Conservation (phyloP, 23 red algal species). For the Gracilaria domingensis region DNA sequence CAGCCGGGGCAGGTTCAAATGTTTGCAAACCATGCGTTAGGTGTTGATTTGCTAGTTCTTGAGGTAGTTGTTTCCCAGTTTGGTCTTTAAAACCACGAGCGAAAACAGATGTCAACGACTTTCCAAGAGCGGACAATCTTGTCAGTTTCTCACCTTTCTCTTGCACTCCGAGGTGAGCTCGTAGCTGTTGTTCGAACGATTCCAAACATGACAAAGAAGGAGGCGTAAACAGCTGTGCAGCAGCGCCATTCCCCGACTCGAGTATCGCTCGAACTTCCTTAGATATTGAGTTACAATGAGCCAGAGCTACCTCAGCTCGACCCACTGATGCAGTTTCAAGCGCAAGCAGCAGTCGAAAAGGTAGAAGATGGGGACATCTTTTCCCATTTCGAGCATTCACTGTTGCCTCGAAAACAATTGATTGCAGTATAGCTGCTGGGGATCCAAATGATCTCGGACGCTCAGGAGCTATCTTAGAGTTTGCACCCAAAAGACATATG, state of each 20-base stretch:
- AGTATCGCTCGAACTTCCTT: conserved; percentile 36
- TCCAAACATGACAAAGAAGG: conserved; percentile 52
- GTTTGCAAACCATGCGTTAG: neutral
- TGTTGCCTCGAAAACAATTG: conserved; percentile 48
- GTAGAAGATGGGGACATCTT: conserved; percentile 51
- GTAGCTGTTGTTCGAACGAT: conserved; percentile 51
- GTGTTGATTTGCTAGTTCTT: neutral
- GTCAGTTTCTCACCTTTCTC: conserved; percentile 7
- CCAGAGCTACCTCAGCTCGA: conserved; percentile 48
- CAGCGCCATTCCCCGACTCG: conserved; percentile 32
- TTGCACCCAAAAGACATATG: conserved; percentile 32
- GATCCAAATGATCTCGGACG: conserved; percentile 58
- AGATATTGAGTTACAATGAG: conserved; percentile 51
- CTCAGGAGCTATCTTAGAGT: conserved; percentile 19
- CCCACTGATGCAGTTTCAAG: conserved; percentile 49
- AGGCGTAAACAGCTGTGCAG: conserved; percentile 27
- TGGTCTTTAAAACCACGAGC: neutral
- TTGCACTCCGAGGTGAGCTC: conserved; percentile 22
- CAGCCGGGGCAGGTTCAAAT: neutral
- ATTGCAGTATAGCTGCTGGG: conserved; percentile 42
- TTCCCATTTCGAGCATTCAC: conserved; percentile 30
- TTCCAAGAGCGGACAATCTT: conserved; percentile 31
- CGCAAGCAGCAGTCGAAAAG: conserved; percentile 46
- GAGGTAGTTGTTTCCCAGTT: neutral
- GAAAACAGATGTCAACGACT: conserved; percentile 41